Evolutionary conservation across 1,284 basidiomycete genomes (phyloP).

Genomic region (Malassezia sympodialis): DNA sequence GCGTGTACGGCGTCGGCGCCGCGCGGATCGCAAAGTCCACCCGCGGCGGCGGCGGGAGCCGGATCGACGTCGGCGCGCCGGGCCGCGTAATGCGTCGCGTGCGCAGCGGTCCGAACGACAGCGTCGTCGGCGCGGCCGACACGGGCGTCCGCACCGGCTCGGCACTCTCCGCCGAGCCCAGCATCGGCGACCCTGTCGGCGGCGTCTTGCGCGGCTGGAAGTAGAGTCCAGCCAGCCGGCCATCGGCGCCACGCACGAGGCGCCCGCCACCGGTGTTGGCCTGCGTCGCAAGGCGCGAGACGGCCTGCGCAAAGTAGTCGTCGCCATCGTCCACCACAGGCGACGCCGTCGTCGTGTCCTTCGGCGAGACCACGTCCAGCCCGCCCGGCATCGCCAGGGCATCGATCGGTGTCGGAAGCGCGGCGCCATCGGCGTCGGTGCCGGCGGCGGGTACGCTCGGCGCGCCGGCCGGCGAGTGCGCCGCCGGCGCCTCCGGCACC

Average conservation of each 20-base stretch:
- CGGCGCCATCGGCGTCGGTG: no score
- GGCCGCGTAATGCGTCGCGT: background rate
- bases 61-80: conserved; percentile 8
- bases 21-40: background rate
- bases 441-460: no score
- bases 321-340: conserved; percentile 27
- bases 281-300: conserved; percentile 57
- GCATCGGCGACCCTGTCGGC: background rate
- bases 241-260: conserved; percentile 82
- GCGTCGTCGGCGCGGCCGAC: background rate
- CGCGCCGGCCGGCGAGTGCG: no score
- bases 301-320: conserved; percentile 76
- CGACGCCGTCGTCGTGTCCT: background rate
- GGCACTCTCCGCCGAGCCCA: background rate
- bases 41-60: conserved; percentile 6
- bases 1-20: conserved; percentile 18
- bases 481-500: no score
- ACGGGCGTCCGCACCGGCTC: background rate
- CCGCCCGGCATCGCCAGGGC: background rate
- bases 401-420: background rate
- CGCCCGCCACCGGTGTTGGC: conserved; percentile 67
- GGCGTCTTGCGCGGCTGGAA: conserved; percentile 61
- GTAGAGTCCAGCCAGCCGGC: conserved; percentile 82
- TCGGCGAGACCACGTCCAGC: background rate
- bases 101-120: conserved; percentile 4